Evolutionary conservation across 2,329 filamentous ascomycete genomes (phyloP).

Genomic region (Tolypocladium album): DNA sequence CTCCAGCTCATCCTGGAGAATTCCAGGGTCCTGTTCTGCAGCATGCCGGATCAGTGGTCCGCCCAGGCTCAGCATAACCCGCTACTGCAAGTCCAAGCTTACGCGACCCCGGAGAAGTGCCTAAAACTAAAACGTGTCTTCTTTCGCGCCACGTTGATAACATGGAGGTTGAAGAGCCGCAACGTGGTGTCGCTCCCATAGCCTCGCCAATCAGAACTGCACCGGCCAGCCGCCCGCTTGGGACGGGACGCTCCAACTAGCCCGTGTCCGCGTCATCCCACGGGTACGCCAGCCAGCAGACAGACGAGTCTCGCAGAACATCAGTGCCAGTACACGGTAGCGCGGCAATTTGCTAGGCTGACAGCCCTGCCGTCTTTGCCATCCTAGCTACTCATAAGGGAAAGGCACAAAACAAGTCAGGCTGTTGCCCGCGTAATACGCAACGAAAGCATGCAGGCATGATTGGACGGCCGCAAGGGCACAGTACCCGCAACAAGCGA

Average conservation of each 20-base stretch:
- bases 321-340: not conserved
- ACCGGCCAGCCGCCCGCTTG: not conserved
- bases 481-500: not conserved
- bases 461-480: not conserved
- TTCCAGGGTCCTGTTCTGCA: too few relatives aligned
- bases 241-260: not conserved
- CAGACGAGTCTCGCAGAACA: too few relatives aligned
- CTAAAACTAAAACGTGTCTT: not conserved
- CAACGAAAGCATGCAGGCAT: not conserved
- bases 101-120: too few relatives aligned
- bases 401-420: not conserved
- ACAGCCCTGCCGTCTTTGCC: not conserved
- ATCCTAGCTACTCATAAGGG: too few relatives aligned
- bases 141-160: not conserved
- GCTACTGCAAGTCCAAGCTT: too few relatives aligned
- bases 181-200: not conserved
- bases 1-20: too few relatives aligned
- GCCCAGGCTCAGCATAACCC: too few relatives aligned
- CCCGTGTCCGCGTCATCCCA: not conserved
- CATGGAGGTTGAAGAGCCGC: not conserved
- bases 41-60: too few relatives aligned
- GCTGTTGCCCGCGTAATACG: not conserved
- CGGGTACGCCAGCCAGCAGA: not conserved
- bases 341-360: not conserved
- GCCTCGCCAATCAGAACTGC: not conserved